Conservation (phyloP, 2,329 filamentous ascomycete genomes). For the Cladosporium sp. region DNA sequence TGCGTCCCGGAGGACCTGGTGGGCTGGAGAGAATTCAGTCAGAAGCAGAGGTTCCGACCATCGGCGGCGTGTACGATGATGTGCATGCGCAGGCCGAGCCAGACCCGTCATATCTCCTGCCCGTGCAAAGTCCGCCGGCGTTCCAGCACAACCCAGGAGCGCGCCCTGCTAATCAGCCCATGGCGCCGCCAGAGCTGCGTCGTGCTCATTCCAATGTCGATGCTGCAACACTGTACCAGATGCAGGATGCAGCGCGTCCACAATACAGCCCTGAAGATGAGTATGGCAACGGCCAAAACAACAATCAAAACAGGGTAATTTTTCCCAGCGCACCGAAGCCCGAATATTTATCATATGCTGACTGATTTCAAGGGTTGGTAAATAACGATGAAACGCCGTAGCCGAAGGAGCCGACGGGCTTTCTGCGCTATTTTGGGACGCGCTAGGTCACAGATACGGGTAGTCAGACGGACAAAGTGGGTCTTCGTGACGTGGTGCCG, state of each 20-base stretch:
- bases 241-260: slow-evolving; percentile 60
- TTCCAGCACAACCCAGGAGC: slow-evolving; percentile 73
- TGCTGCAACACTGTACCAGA: slow-evolving; percentile 71
- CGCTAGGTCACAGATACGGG: not conserved
- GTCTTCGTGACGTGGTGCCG: slow-evolving; percentile 3
- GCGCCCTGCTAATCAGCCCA: slow-evolving; percentile 64
- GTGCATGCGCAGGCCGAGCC: slow-evolving; percentile 39
- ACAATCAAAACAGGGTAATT: slow-evolving; percentile 10
- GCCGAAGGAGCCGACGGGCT: slow-evolving; percentile 5
- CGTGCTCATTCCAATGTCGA: slow-evolving; percentile 82
- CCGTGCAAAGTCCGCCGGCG: slow-evolving; percentile 71
- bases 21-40: slow-evolving; percentile 55
- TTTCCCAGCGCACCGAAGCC: slow-evolving; percentile 17
- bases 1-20: slow-evolving; percentile 25
- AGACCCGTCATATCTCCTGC: slow-evolving; percentile 42
- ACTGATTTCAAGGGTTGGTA: slow-evolving; percentile 24
- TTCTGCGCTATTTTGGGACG: slow-evolving; percentile 1
- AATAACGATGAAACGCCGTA: slow-evolving; percentile 4
- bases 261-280: slow-evolving; percentile 28
- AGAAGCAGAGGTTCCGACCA: slow-evolving; percentile 49
- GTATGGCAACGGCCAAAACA: slow-evolving; percentile 15
- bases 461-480: not conserved
- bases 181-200: slow-evolving; percentile 72
- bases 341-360: slow-evolving; percentile 36
- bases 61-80: slow-evolving; percentile 37